Base-by-base conservation (phyloP, 2,329 filamentous ascomycete species). In the Calonectria multiphialidica region DNA sequence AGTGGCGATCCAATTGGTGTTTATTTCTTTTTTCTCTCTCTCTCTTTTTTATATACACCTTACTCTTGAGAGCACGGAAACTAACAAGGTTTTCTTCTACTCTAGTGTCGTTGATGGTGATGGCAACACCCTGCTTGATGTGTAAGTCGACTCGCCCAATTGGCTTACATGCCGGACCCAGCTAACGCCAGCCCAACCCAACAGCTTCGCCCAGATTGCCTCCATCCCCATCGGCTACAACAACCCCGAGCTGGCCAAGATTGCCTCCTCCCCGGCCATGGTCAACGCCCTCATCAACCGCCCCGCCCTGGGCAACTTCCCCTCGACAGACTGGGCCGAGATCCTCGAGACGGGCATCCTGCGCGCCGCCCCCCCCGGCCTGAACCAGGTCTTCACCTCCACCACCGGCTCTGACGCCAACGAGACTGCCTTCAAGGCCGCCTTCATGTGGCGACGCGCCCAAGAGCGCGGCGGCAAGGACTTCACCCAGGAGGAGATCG, bases 161-260 rank as follows among this genome's bases (percentile, higher is more conserved):
- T 21, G 13, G n/a, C 45, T 66, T n/a, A 37, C 64, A 55, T 23
- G 15, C 28, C 5, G 8, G 28, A 5, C 28, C 28, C 18, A 5
- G 21, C 44, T 62, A 23, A 53, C 28, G 28, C 28, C 44, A 45
- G 21, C n/a, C 28, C 13, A 35, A 30, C 15, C 16, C 15, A 16
- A 67, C 77, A 93, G 91, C 68, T 96, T 96, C 82, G 94, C 95
- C 57, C 95, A 98, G 85, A 98, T 98, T 80, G 95, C 95, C 74
- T 97, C 94, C 44, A 98, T 98, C 79, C 94, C 95, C 10, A 88
- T 98, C 50, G 95, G 95, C 73, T 98, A 98, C 90, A 97, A 95
- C 89, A 97, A 98, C 87, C 92, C 94, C 7, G 85, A 88, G 74
- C 89, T 98, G 74, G 86, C 90, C 75, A 87, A 91, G 77, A 91